Base-by-base conservation (phyloP, 306 rosid species). In the Rosa chinensis region DNA sequence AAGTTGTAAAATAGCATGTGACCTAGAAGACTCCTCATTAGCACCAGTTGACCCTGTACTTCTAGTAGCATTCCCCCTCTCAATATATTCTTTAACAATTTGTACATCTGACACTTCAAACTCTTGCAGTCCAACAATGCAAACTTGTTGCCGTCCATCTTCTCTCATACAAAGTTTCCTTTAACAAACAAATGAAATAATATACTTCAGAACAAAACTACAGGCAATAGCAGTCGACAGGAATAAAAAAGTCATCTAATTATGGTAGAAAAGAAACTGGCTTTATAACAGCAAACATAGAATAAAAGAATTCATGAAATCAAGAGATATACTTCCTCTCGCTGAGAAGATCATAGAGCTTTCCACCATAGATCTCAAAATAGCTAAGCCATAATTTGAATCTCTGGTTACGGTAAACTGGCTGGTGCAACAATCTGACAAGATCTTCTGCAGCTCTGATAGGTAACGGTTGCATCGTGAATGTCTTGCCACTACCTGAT, bases 31-130 rank as follows among this genome's bases (percentile, higher is more conserved):
- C 86, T 96, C 99, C 88, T 93, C 99, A 82, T 96, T 96, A 75
- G 99, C 99, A 83, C 98, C 99, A 20, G 99, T 96, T 66, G 99
- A 91, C 61, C 99, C 99, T 40, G 98, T 96, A 85, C 97, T 96
- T 87, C 99, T 91, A 71, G 99, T 82, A 81, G 99, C 88, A 87
- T 87, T 93, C 75, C 99, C 99, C 84, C 84, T 90, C 82, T 96
- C 99, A 73, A 96, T 96, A 84, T 83, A 96, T 76, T 96, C 98
- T 89, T 88, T 91, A 43, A 96, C 99, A 76, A 96, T 87, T 75
- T 90, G 96, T 82, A 96, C 97, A 67, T 96, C 98, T 77, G 90
- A 96, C 84, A 96, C 99, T 80, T 96, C 99, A 90, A 96, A 96
- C 87, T 96, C 99, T 90, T 96, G 99, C 85, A 96, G 88, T 77